Conservation (phyloP, 2,329 filamentous ascomycete genomes). For the Fusarium protoensiforme region DNA sequence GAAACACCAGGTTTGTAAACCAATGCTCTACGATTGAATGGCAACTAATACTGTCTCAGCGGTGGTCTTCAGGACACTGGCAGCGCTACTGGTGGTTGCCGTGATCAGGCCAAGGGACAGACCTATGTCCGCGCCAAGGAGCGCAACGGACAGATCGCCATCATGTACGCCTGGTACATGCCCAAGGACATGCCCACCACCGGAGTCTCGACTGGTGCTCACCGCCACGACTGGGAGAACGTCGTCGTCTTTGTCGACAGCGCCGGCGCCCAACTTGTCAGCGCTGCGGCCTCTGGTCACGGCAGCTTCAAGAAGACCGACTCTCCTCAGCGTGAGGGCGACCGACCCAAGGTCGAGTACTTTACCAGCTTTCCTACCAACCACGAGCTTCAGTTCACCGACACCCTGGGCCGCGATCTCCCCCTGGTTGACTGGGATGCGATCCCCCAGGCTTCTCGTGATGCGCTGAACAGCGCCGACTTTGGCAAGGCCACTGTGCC, state of each 20-base stretch:
- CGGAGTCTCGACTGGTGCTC: slow-evolving; percentile 44
- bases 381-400: slow-evolving; percentile 51
- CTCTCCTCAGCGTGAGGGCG: slow-evolving; percentile 30
- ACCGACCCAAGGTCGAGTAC: slow-evolving; percentile 47
- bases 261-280: slow-evolving; percentile 46
- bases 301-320: slow-evolving; percentile 46
- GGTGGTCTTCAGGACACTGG: slow-evolving; percentile 50
- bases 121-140: slow-evolving; percentile 49
- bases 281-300: slow-evolving; percentile 50
- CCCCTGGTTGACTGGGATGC: slow-evolving; percentile 56
- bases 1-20: slow-evolving; percentile 61
- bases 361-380: slow-evolving; percentile 45
- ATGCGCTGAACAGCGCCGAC: slow-evolving; percentile 50
- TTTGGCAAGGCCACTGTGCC: slow-evolving; percentile 56
- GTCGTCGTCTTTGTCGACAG: slow-evolving; percentile 48
- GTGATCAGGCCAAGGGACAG: slow-evolving; percentile 47
- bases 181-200: slow-evolving; percentile 57
- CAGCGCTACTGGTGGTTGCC: slow-evolving; percentile 44
- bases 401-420: slow-evolving; percentile 50
- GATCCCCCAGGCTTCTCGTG: slow-evolving; percentile 48
- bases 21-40: neutral
- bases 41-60: slow-evolving; percentile 29
- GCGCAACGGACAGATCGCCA: slow-evolving; percentile 45
- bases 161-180: slow-evolving; percentile 59
- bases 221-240: slow-evolving; percentile 56